Base-by-base conservation (phyloP, 2,329 filamentous ascomycete species). In the Phyllosticta capitalensis region DNA sequence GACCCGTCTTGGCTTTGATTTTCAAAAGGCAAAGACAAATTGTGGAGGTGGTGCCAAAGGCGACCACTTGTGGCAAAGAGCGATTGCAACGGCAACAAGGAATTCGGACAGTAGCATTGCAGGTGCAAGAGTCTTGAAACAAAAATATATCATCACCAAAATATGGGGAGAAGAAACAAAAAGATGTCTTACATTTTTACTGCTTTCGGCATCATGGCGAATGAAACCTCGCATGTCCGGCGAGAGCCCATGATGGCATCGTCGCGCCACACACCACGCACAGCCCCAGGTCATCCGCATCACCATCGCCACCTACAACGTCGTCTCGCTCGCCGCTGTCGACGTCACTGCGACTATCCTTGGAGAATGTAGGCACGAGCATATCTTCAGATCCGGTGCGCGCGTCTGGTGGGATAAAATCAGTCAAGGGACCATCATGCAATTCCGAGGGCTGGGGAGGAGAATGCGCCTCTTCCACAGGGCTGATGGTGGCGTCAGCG, bases 181-280 rank as follows among this genome's bases (percentile, higher is more conserved):
- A 59, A 58, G 57, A 61, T 67, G 38, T 45, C 38, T 45, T 45
- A 45, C 38, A n/a, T 19, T 45, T 45, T 45, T 45, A n/a, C 38
- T 45, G 38, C 38, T 45, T 45, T 45, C 17, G 38, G 38, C 71
- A 12, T 65, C 71, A 60, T 75, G 38, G 65, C 7, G 67, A 66
- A 67, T 83, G 81, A 65, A 79, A 83, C 22, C 81, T 75, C 48
- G 73, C 68, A 67, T 87, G 84, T 4, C 84, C 83, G 5, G 74
- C 66, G 69, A 83, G 75, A 5, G 83, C 83, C 70, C 86, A 87
- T 0, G 69, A 55, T 3, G 83, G 83, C 64, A 86, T 78, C 2
- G 69, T 64, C 55, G 81, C 75, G 9, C 79, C 80, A 62, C 84
- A 87, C 9, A 74, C 64, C 2, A 74, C 74, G 70, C 78, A 83